A percentile compares a stretch with the other conserved stretches of the same genome.
Evolutionary conservation across 1,139 yeast genomes (phyloP).

Genomic region (Hansenula anomala): DNA sequence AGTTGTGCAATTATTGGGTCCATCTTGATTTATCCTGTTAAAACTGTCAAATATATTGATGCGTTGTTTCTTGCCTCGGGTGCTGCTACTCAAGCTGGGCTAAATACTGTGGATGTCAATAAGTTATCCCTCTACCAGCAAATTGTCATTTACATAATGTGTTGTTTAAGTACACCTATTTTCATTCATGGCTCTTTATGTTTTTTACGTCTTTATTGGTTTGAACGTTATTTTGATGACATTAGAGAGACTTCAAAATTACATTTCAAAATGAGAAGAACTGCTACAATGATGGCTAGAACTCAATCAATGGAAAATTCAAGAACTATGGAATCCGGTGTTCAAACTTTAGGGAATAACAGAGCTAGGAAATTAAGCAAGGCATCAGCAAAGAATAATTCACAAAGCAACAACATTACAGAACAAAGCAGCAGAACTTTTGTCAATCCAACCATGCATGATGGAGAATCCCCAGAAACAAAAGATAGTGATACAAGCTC

Average conservation of each 20-base stretch:
- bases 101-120: conserved; percentile 72
- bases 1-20: conserved; percentile 58
- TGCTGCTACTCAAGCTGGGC: conserved; percentile 86
- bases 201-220: conserved; percentile 82
- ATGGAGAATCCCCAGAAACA: neutral
- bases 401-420: neutral
- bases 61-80: conserved; percentile 73
- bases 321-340: conserved; percentile 11
- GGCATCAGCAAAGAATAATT: neutral
- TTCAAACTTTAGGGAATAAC: neutral
- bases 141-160: conserved; percentile 51
- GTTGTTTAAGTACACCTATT: conserved; percentile 79
- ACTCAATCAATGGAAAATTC: conserved; percentile 20
- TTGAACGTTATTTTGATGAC: conserved; percentile 80
- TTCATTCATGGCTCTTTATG: conserved; percentile 80
- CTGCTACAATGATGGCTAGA: conserved; percentile 68
- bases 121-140: conserved; percentile 70
- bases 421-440: neutral
- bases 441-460: neutral
- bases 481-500: conserved; percentile 5
- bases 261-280: conserved; percentile 74
- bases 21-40: conserved; percentile 69
- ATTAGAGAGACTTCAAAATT: conserved; percentile 70
- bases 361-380: neutral
- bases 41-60: conserved; percentile 67